These are phyloP conservation scores for Pyrenophora teres DNA, from an alignment of 2,329 filamentous ascomycete species.

Conservation along the genomic window DNA sequence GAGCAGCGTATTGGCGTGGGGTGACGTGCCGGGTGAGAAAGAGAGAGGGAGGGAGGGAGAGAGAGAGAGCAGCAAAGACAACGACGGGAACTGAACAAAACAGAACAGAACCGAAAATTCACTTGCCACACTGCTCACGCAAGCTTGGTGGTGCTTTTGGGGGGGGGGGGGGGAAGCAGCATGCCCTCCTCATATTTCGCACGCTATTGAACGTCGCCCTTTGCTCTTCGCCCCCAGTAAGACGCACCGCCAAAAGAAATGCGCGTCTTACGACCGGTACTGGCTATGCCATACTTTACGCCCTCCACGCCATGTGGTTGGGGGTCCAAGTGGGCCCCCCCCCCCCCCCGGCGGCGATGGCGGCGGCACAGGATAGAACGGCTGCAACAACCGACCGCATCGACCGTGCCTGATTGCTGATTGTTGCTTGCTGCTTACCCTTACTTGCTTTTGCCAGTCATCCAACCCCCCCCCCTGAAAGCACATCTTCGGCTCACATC, in stretches of 20 bases:
- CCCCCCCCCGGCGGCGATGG: too few species aligned
- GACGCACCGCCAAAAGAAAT: conserved; percentile 16
- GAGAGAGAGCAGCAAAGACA: neutral
- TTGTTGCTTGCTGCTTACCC: too few species aligned
- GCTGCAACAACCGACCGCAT: neutral
- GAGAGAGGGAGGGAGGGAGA: neutral
- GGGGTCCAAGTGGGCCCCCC: conserved; percentile 1
- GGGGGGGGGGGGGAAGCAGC: conserved; percentile 14
- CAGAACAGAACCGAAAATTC: conserved; percentile 7
- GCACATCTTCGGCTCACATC: neutral
- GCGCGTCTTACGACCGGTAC: conserved; percentile 1
- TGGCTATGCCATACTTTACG: too few species aligned
- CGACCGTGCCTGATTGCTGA: neutral
- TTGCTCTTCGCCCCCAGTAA: too few species aligned
- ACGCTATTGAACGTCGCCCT: too few species aligned
- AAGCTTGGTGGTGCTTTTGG: conserved; percentile 17
- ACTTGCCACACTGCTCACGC: conserved; percentile 2
- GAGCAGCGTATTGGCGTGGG: conserved; percentile 25
- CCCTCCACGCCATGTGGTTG: neutral
- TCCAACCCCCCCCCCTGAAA: too few species aligned
- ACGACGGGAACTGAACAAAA: too few species aligned
- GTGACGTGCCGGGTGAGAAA: conserved; percentile 5
- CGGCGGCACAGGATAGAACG: conserved; percentile 1
- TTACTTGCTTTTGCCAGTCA: too few species aligned
- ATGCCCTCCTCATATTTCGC: neutral